Percentiles rank a stretch among this genome's conserved stretches.
These are phyloP conservation scores for Cucurbita argyrosperma DNA, from an alignment of 306 rosid genomes.

Conservation along the genomic window DNA sequence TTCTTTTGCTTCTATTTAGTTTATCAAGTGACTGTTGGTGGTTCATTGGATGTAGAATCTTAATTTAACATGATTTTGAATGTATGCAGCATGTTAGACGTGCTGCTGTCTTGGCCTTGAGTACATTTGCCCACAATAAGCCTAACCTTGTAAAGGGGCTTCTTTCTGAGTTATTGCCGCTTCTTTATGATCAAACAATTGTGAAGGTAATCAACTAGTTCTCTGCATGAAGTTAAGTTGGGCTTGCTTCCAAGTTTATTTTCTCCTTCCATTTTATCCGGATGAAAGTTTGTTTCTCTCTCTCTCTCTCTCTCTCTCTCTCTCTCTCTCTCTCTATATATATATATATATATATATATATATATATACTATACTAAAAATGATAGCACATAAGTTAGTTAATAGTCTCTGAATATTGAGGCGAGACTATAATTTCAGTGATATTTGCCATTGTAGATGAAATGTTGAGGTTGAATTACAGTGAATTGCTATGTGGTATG, in stretches of 20 bases:
- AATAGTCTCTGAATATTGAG: not conserved
- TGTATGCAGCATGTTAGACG: conserved; percentile 88
- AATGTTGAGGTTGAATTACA: not conserved
- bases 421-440: not conserved
- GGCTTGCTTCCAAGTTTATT: not conserved
- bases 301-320: too few species aligned
- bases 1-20: not conserved
- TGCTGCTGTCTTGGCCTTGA: conserved; percentile 95
- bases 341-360: too few species aligned
- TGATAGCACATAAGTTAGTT: not conserved
- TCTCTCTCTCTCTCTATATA: too few species aligned
- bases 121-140: conserved; percentile 97
- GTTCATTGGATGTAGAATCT: not conserved
- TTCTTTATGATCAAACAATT: conserved; percentile 93
- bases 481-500: not conserved
- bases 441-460: not conserved
- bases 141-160: conserved; percentile 91
- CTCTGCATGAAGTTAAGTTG: not conserved
- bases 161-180: conserved; percentile 88
- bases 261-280: not conserved
- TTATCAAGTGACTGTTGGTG: not conserved
- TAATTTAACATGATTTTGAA: conserved; percentile 13
- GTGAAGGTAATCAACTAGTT: conserved; percentile 51
- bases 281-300: not conserved
- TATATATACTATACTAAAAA: not conserved